Percentiles rank a stretch among this genome's conserved stretches.
Evolutionary conservation across 2,329 filamentous ascomycete genomes (phyloP).

Genomic region (Rutstroemia sp.): DNA sequence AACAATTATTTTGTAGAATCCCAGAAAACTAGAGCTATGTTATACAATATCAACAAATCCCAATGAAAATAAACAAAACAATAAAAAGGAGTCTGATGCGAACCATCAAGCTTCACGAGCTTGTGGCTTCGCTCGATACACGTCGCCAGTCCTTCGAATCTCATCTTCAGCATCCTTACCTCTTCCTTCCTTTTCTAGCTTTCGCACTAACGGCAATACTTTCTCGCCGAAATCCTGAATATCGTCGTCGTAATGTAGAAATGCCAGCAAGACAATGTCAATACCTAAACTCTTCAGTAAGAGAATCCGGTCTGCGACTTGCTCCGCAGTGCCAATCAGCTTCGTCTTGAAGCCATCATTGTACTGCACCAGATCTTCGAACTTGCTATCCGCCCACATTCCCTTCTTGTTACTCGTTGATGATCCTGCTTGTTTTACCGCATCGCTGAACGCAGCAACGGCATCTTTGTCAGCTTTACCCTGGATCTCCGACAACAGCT

Average conservation of each 20-base stretch:
- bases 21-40: no score
- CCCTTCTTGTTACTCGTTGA: slow-evolving; percentile 40
- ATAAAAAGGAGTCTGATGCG: not conserved
- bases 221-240: slow-evolving; percentile 41
- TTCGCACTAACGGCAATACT: slow-evolving; percentile 40
- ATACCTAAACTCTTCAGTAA: slow-evolving; percentile 39
- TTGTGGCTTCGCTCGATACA: slow-evolving; percentile 31
- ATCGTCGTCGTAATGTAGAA: slow-evolving; percentile 46
- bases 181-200: slow-evolving; percentile 40
- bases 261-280: slow-evolving; percentile 39
- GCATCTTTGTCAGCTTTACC: slow-evolving; percentile 45
- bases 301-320: slow-evolving; percentile 43
- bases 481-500: slow-evolving; percentile 43
- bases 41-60: no score
- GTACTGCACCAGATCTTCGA: slow-evolving; percentile 47
- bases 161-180: slow-evolving; percentile 40
- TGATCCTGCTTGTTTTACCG: slow-evolving; percentile 43
- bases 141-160: slow-evolving; percentile 39
- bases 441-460: slow-evolving; percentile 41
- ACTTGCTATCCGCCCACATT: slow-evolving; percentile 46
- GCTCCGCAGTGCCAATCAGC: slow-evolving; percentile 43
- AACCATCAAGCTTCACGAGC: not conserved
- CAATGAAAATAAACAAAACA: not conserved
- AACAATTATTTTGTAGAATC: no score
- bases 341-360: slow-evolving; percentile 51